These are phyloP conservation scores for Quercus alba DNA, from an alignment of 306 rosid species.

Conservation along the genomic window DNA sequence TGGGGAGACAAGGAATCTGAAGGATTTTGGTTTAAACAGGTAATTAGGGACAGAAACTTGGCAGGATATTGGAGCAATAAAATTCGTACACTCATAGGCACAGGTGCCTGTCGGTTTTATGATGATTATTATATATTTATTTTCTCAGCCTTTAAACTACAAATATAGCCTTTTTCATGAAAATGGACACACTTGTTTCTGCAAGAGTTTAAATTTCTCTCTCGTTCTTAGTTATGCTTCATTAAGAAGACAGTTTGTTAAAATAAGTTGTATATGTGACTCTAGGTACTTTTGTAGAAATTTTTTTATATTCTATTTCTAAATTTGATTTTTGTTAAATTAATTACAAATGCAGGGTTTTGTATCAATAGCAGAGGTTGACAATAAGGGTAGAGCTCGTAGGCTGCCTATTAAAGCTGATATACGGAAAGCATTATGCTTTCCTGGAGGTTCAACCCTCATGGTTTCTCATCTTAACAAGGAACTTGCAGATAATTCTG, in stretches of 20 bases:
- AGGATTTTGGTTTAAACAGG: constrained; percentile 94
- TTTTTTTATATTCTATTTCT: constrained; percentile 12
- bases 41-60: constrained; percentile 18
- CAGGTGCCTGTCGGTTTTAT: background rate
- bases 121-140: background rate
- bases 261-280: background rate
- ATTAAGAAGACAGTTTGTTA: background rate
- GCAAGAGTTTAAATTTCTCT: background rate
- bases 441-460: constrained; percentile 92
- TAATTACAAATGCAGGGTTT: constrained; percentile 54
- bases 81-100: background rate
- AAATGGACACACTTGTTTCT: background rate
- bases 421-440: constrained; percentile 75
- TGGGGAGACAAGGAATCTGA: constrained; percentile 98
- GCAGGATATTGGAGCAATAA: constrained; percentile 7
- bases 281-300: background rate
- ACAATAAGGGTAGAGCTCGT: constrained; percentile 60
- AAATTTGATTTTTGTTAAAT: background rate
- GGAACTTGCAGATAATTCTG: constrained; percentile 32
- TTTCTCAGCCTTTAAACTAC: background rate
- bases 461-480: constrained; percentile 68
- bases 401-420: constrained; percentile 74
- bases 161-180: background rate
- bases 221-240: background rate
- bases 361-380: constrained; percentile 77